Base-by-base conservation (phyloP, 1,139 yeast genomes). In the Insectozyma bohioensis region DNA sequence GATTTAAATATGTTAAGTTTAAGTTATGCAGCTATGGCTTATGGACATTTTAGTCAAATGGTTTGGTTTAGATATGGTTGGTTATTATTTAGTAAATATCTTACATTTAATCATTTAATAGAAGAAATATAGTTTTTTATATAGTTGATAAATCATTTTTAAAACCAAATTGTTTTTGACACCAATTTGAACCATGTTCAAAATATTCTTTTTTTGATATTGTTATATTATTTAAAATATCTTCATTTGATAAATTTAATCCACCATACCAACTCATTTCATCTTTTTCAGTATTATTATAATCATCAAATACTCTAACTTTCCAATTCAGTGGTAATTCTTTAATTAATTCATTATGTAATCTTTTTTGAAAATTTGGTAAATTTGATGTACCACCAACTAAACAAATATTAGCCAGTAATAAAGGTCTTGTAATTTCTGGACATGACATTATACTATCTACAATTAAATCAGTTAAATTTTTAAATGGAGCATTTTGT, bases 11-110 rank as follows among this genome's bases (percentile, higher is more conserved):
- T 78, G 60, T 71, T 81, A 48, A 65, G 82, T 32, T 64, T 75
- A 6, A 70, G 81, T 22, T 67, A 80, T 37, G 74, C 83, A 0
- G 85, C 96, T 4, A 88, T 92, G 97, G 65, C 80, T 4, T 71
- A 72, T 46, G 95, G 86, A 4, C 97, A 92, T 58, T 69, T 68
- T 43, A 80, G 95, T 3, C 99, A 92, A 56, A 85, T 92, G 87
- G 90, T 82, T 10, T 92, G 97, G 97, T 92, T 84, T 58, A 71
- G 99, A 45, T 86, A 85, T 65, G 83, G 88, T 2, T 92, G 97
- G 97, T 67, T 92, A 49, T 41, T 75, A 6, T 61, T 81, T 26
- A 84, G 95, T 41, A 70, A 94, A 42, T 85, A 84, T 59, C 73
- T 84, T 73, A 80, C 79, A 27, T 72, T 69, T 33, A 92, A 90